Evolutionary conservation across 2,329 filamentous ascomycete genomes (phyloP), one percentile per base, ranked within the genome.

Genomic region (Ascochyta koolunga): DNA sequence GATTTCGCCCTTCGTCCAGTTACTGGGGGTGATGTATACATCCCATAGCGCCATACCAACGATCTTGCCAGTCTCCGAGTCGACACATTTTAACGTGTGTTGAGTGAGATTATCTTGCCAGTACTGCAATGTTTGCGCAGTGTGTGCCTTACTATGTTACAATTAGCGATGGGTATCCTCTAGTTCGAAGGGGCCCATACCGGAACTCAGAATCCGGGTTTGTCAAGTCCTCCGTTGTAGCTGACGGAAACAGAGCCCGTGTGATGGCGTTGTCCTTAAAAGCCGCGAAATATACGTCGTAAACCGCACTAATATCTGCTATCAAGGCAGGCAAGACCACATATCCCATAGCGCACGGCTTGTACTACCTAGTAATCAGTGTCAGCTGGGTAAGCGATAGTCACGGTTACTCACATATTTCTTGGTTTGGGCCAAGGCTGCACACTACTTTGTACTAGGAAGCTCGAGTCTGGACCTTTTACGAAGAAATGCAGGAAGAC

Each of bases 21-120:
- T 78, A 53, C 78, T 77, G 5, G 73, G 69, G 8, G 70, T 68
- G 21, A 79, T 52, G 58, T 78, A 79, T 5, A 78, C 68, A 51
- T 82, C 78, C 59, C 74, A 77, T 16, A 82, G 71, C 2, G 73
- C 78, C 76, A 82, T 81, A 42, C 79, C 80, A 19, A 80, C 70
- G 31, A 81, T 75, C 25, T 77, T 72, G 13, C 75, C 74, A 0
- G 73, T 78, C 3, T 71, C 70, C 6, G 71, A 74, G 58, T 82
- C 79, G 22, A 81, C 69, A 41, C 75, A 79, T 66, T 82, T 82
- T 55, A 77, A 68, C 5, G 79, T 82, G 63, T 81, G 79, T 52
- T 81, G 79, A 16, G 68, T 67, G 11, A 71, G 64, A 52, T 67
- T 74, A 11, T 67, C 72, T n/a, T 74, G 65, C 72, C 70, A 73